Percentiles rank a stretch among this genome's conserved stretches.
phyloP scores from a whole-genome alignment of 257 asterid genomes.

The Solanum piurae region DNA sequence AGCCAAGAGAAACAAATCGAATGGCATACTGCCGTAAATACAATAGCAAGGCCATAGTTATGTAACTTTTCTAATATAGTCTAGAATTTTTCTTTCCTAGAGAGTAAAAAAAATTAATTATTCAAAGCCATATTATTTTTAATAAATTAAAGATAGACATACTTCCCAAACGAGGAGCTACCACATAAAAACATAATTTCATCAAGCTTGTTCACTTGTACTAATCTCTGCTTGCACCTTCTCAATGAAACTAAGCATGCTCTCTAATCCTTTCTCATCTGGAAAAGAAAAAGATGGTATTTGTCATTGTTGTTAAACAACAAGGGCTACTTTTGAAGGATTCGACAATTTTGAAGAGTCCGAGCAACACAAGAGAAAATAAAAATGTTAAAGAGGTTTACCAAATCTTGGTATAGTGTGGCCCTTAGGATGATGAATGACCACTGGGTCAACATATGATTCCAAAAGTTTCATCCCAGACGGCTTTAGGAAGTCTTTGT shows the following conservation, averaged over 20 bases:
- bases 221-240: not conserved
- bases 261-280: slow-evolving; percentile 6
- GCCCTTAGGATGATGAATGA: slow-evolving; percentile 16
- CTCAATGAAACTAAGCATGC: not conserved
- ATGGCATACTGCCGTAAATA: not conserved
- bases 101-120: not conserved
- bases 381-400: not conserved
- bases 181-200: not conserved
- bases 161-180: not conserved
- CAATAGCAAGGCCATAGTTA: not conserved
- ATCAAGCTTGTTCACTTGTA: not conserved
- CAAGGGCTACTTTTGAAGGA: not conserved
- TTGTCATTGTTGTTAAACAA: not conserved
- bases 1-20: not conserved
- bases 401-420: slow-evolving; percentile 12
- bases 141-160: not conserved
- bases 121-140: not conserved
- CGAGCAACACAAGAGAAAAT: not conserved
- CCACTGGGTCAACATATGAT: slow-evolving; percentile 7
- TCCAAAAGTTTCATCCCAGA: slow-evolving; percentile 1
- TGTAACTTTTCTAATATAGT: not conserved
- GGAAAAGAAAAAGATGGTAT: not conserved
- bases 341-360: not conserved
- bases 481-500: slow-evolving; percentile 1
- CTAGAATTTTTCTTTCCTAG: not conserved